These are phyloP conservation scores for Yamadazyma aaseri DNA, from an alignment of 1,139 yeast species.

Conservation along the genomic window DNA sequence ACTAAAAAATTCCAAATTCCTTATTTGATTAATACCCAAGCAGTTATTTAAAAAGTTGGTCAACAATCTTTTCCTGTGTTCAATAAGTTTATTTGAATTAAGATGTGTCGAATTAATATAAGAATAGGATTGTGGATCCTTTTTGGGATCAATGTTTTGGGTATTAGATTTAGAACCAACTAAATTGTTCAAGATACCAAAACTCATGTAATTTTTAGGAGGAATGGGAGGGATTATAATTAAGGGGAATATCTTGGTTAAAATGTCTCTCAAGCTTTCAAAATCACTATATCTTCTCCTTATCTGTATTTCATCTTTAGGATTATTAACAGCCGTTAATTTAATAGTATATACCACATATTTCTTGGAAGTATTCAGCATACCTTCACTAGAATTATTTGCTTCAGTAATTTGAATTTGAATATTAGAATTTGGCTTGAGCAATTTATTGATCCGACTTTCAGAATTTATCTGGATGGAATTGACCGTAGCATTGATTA, in stretches of 20 bases:
- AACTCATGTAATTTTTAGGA: slow-evolving; percentile 66
- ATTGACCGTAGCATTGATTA: slow-evolving; percentile 16
- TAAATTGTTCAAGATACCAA: slow-evolving; percentile 36
- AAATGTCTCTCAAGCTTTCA: slow-evolving; percentile 71
- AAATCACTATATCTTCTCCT: slow-evolving; percentile 90
- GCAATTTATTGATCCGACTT: slow-evolving; percentile 36
- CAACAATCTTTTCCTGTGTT: slow-evolving; percentile 73
- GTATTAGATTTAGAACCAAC: slow-evolving; percentile 18
- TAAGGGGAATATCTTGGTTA: slow-evolving; percentile 77
- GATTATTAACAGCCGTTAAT: slow-evolving; percentile 33
- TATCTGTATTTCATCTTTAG: slow-evolving; percentile 55
- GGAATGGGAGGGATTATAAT: slow-evolving; percentile 91
- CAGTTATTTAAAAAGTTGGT: slow-evolving; percentile 80
- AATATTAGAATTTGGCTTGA: slow-evolving; percentile 32
- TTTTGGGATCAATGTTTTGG: slow-evolving; percentile 3
- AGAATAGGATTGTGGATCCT: slow-evolving; percentile 24
- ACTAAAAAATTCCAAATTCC: slow-evolving; percentile 62
- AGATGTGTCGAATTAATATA: slow-evolving; percentile 47
- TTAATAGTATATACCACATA: slow-evolving; percentile 81
- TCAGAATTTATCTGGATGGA: slow-evolving; percentile 37
- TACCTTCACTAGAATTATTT: slow-evolving; percentile 72
- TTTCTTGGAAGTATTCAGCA: slow-evolving; percentile 55
- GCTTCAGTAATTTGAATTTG: slow-evolving; percentile 68
- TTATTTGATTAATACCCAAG: slow-evolving; percentile 51
- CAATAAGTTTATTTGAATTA: slow-evolving; percentile 42